Percentiles rank a stretch among this genome's conserved stretches.
Evolutionary conservation across 192 early-diverging fungal species (phyloP).

Genomic region (Backusella macrospora): DNA sequence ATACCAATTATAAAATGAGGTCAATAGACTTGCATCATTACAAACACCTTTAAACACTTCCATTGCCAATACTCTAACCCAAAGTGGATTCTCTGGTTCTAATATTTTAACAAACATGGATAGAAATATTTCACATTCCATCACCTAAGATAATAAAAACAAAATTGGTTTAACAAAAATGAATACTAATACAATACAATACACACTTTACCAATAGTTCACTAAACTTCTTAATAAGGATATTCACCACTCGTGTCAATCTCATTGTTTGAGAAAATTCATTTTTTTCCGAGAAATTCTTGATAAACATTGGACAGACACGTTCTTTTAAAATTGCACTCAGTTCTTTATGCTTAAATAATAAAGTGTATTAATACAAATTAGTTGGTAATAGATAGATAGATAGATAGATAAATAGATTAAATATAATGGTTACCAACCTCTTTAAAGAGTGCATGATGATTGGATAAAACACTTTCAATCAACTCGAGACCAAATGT

Average conservation of each 20-base stretch:
- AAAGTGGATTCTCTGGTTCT: conserved; percentile 76
- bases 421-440: conserved; percentile 44
- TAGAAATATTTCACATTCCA: conserved; percentile 95
- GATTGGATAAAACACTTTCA: conserved; percentile 84
- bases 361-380: not conserved
- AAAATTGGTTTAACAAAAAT: not conserved
- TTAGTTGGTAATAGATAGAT: not conserved
- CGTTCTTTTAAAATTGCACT: conserved; percentile 72
- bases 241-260: conserved; percentile 76
- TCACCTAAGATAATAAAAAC: conserved; percentile 49
- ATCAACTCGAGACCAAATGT: conserved; percentile 90
- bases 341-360: conserved; percentile 70
- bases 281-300: conserved; percentile 87
- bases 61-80: conserved; percentile 81
- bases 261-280: conserved; percentile 86
- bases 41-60: conserved; percentile 78
- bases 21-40: conserved; percentile 60
- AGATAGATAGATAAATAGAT: too few relatives aligned
- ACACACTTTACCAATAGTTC: conserved; percentile 61
- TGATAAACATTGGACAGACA: conserved; percentile 88
- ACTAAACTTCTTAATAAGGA: conserved; percentile 77
- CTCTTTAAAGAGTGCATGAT: conserved; percentile 73
- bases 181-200: too few relatives aligned
- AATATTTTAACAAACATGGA: conserved; percentile 84
- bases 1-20: conserved; percentile 73